Conservation (phyloP, 208 protist species). For the Wallacemonas rigidus region DNA sequence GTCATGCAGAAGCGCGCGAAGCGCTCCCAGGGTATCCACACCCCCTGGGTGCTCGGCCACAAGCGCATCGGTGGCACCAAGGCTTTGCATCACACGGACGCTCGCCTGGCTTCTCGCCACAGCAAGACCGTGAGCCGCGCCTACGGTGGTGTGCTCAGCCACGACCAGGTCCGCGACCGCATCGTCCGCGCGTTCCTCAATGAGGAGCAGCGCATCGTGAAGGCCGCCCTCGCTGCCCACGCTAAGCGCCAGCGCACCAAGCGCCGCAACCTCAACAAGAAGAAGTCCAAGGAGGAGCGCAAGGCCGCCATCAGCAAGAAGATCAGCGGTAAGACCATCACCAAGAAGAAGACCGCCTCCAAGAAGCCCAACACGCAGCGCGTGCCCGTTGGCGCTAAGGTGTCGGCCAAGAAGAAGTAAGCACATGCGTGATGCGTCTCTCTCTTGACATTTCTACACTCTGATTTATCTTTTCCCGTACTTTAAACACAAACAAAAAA, state of each 20-base stretch:
- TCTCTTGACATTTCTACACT: conserved; percentile 8
- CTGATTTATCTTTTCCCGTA: conserved; percentile 29
- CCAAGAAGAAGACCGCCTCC: conserved; percentile 44
- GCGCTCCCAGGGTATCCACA: conserved; percentile 91
- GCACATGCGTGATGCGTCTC: conserved; percentile 23
- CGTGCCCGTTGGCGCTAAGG: conserved; percentile 71
- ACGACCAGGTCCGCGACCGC: conserved; percentile 94
- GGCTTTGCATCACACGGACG: conserved; percentile 91
- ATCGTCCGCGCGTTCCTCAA: conserved; percentile 98
- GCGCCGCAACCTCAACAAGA: conserved; percentile 71
- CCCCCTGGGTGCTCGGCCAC: conserved; percentile 92
- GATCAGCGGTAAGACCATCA: conserved; percentile 26
- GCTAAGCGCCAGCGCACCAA: conserved; percentile 65
- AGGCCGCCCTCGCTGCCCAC: conserved; percentile 85
- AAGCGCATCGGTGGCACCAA: conserved; percentile 92
- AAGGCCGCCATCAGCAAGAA: conserved; percentile 49
- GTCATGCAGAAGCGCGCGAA: conserved; percentile 96
- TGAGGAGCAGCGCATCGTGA: conserved; percentile 99
- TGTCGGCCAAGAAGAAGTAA: conserved; percentile 64
- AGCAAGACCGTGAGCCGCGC: conserved; percentile 96
- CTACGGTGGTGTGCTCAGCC: conserved; percentile 97
- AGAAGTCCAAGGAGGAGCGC: conserved; percentile 57
- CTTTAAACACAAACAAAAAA: conserved; percentile 88
- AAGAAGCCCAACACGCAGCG: conserved; percentile 41
- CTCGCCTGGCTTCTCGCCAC: conserved; percentile 82